phyloP scores from a whole-genome alignment of 1,284 basidiomycete genomes.

The Marasmius oreades region DNA sequence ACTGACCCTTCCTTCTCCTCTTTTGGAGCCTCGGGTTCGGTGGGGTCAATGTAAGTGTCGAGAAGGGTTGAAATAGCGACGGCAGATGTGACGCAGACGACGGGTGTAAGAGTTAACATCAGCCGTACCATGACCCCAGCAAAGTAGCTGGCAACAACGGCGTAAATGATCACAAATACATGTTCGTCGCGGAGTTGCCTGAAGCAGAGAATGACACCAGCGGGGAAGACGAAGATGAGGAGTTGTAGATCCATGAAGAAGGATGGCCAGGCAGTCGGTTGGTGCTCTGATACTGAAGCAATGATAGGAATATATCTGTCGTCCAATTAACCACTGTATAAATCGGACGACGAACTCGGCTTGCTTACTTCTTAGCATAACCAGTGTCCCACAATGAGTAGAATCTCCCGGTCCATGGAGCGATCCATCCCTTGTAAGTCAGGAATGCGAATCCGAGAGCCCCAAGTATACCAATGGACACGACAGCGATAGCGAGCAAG shows the following conservation, averaged over 20 bases:
- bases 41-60: slow-evolving; percentile 84
- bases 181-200: slow-evolving; percentile 94
- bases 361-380: slow-evolving; percentile 88
- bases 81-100: slow-evolving; percentile 89
- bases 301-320: slow-evolving; percentile 93
- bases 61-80: slow-evolving; percentile 88
- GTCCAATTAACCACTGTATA: slow-evolving; percentile 10
- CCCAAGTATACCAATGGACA: slow-evolving; percentile 73
- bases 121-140: slow-evolving; percentile 99
- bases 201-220: slow-evolving; percentile 94
- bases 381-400: slow-evolving; percentile 99
- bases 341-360: slow-evolving; percentile 2
- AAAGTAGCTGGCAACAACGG: slow-evolving; percentile 95
- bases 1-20: slow-evolving; percentile 28
- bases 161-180: slow-evolving; percentile 98
- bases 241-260: slow-evolving; percentile 99
- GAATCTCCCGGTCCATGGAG: slow-evolving; percentile 99
- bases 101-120: slow-evolving; percentile 90
- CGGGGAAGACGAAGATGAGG: slow-evolving; percentile 98
- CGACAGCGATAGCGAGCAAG: slow-evolving; percentile 69
- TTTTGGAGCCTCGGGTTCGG: slow-evolving; percentile 48
- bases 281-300: slow-evolving; percentile 99
- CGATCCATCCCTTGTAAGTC: slow-evolving; percentile 95
- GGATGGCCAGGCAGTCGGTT: slow-evolving; percentile 98
- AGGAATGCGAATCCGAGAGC: slow-evolving; percentile 71